Base-by-base conservation (phyloP, 352 stramenopile species). In the Achlya hypogyna region DNA sequence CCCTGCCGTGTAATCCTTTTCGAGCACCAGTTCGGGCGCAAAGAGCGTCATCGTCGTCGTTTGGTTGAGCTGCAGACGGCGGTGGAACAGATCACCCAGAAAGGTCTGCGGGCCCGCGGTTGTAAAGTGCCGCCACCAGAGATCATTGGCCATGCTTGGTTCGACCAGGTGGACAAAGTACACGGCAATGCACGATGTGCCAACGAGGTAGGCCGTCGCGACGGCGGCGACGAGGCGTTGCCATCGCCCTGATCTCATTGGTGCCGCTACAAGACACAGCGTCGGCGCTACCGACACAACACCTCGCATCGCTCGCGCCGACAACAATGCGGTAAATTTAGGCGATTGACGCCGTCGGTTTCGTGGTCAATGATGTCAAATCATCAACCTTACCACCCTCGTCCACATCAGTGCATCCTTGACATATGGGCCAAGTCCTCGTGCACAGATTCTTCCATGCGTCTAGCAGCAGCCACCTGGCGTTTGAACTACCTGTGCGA, bases 121-220 rank as follows among this genome's bases (percentile, higher is more conserved):
- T 4, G 47, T 65, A 20, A 65, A 65, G 14, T 58, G 23, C 1
- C 59, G 35, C 59, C 59, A 65, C 59, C 59, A 65, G 6, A 65
- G 38, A 43, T 65, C 59, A 23, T 58, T 65, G 34, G 35, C 42
- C 0, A 54, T 5, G 47, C 28, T 65, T 16, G 49, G 8, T 1
- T 20, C 10, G 25, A 56, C 31, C 12, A 56, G 25, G n/a, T 56
- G 31, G 12, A 56, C 16, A 20, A 22, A 56, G 31, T 56, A 56
- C 10, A 22, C 14, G 2, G 12, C 31, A 16, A 56, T 38, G 31
- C 49, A 10, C 49, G n/a, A 22, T 20, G 49, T 22, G 25, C 12
- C 25, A 38, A 56, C 8, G 25, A 56, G 31, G 8, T 56, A 56
- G 10, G 25, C 38, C 12, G 38, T 18, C 14, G 12, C n/a, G 12